Evolutionary conservation across 495 filamentous ascomycete genomes (phyloP), one percentile per base, ranked within the genome.

Genomic region (Daldinia bambusicola): DNA sequence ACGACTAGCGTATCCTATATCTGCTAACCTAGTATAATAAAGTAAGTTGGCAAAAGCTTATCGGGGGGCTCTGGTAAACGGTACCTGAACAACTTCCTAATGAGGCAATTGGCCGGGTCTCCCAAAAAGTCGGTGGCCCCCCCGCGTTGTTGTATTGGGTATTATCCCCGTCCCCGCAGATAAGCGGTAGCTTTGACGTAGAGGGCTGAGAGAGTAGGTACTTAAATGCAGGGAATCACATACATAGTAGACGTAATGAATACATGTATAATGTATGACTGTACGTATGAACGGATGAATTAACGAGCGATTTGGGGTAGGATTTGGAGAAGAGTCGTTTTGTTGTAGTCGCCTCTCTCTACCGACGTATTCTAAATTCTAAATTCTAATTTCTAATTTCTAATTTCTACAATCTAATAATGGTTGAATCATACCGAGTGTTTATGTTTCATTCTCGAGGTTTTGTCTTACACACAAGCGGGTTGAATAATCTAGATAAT

Each of bases 81-180:
- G 63, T 67, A 37, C 63, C 59, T 67, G 69, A 16, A 2, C 7
- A 72, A 64, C 69, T 72, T 53, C 69, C 69, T 64, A 67, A 72
- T 63, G 4, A 30, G 64, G 69, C 38, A 67, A 64, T 16, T 16
- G 30, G 12, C 14, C 45, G 30, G 36, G 5, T 38, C 37, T 56
- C n/a, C 7, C 14, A 50, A 51, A 34, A 48, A 43, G 45, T 9
- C 61, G 56, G 61, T 36, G 32, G 37, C 45, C 18, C 31, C 38
- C 8, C 55, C 59, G 59, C 45, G 45, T 43, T 43, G 36, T 59
- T 31, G 41, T 63, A 53, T 53, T 53, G 30, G 50, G 22, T 10
- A 30, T 32, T 32, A 53, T 53, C 14, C 50, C 50, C 30, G 50
- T 71, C 58, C 69, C 69, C 69, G 53, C 69, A 63, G 69, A 67